These are phyloP conservation scores for Chlamydomonas sp. DNA, from an alignment of 139 green algal genomes.

Conservation along the genomic window DNA sequence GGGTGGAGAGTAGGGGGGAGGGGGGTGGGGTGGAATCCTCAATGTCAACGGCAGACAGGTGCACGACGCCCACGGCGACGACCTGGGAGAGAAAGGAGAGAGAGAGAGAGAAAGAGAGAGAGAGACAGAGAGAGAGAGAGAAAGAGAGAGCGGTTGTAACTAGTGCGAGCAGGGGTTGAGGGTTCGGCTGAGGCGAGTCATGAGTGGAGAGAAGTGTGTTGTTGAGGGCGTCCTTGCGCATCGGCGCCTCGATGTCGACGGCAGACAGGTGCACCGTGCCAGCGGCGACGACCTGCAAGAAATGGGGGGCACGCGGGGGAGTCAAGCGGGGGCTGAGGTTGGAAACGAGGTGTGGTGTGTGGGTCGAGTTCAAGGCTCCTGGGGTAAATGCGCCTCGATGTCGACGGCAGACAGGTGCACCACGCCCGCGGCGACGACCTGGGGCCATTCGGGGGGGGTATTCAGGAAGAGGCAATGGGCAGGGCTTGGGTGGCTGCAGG, in stretches of 20 bases:
- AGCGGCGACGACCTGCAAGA: neutral
- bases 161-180: neutral
- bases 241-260: neutral
- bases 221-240: neutral
- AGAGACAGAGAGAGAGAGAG: slow-evolving; percentile 5
- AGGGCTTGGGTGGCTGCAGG: no score
- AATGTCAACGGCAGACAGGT: slow-evolving; percentile 40
- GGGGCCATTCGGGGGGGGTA: no score
- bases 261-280: neutral
- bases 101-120: slow-evolving; percentile 29
- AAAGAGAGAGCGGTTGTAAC: neutral
- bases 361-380: no score
- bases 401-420: slow-evolving; percentile 50
- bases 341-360: no score
- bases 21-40: slow-evolving; percentile 41
- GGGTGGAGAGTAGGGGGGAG: neutral
- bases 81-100: slow-evolving; percentile 47
- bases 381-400: no score
- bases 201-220: neutral
- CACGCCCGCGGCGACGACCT: slow-evolving; percentile 74
- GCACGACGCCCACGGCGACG: slow-evolving; percentile 63
- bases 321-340: no score
- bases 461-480: no score
- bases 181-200: neutral
- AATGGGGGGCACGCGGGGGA: no score